Evolutionary conservation across 2,329 filamentous ascomycete genomes (phyloP).

Genomic region (Xylaria sp.): DNA sequence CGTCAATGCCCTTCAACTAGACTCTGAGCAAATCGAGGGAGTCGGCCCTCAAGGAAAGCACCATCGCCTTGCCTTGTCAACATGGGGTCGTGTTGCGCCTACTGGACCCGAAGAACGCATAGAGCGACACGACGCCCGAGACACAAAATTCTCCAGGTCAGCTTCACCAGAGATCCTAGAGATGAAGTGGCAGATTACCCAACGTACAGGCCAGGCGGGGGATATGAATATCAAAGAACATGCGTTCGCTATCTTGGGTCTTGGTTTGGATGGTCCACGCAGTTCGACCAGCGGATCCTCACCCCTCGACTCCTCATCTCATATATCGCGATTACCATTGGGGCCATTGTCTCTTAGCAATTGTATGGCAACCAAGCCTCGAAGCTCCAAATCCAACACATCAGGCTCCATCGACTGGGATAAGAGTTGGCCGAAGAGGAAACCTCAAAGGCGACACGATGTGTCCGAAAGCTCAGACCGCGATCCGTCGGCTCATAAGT

Average conservation of each 20-base stretch:
- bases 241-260: slow-evolving; percentile 20
- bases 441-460: slow-evolving; percentile 35
- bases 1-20: slow-evolving; percentile 26
- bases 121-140: not conserved
- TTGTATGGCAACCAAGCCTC: slow-evolving; percentile 23
- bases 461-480: slow-evolving; percentile 36
- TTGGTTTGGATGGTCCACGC: slow-evolving; percentile 37
- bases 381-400: slow-evolving; percentile 21
- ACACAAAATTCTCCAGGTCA: not conserved
- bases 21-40: slow-evolving; percentile 18
- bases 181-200: slow-evolving; percentile 14
- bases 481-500: slow-evolving; percentile 2
- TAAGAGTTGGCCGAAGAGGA: slow-evolving; percentile 36
- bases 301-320: slow-evolving; percentile 22
- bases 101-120: not conserved
- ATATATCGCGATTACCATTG: slow-evolving; percentile 18
- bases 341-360: slow-evolving; percentile 24
- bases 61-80: slow-evolving; percentile 25
- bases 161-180: not conserved
- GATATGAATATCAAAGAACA: slow-evolving; percentile 3
- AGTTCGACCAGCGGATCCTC: slow-evolving; percentile 32
- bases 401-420: slow-evolving; percentile 38
- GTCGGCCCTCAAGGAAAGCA: slow-evolving; percentile 16
- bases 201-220: not conserved
- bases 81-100: slow-evolving; percentile 18